Conservation (phyloP, 2,329 filamentous ascomycete species). For the Fonsecaea pedrosoi region DNA sequence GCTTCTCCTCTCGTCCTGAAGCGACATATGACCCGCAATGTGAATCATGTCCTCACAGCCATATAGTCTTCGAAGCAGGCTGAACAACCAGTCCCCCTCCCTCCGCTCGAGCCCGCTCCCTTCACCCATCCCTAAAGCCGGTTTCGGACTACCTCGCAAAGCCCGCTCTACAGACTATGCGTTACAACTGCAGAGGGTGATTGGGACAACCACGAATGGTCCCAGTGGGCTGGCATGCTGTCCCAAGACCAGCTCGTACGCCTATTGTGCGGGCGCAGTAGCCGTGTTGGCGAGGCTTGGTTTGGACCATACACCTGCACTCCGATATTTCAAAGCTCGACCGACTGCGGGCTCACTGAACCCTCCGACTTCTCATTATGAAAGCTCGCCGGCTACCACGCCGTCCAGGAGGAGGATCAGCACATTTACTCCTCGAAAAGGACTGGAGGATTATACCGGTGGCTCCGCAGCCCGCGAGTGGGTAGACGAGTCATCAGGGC, state of each 20-base stretch:
- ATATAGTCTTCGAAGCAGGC: constrained; percentile 39
- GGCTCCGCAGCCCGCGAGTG: constrained; percentile 58
- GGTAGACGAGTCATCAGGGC: constrained; percentile 66
- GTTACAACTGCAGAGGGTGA: constrained; percentile 54
- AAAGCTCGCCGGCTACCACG: constrained; percentile 63
- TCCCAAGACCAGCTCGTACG: constrained; percentile 72
- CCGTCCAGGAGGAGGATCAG: constrained; percentile 64
- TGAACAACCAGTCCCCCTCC: constrained; percentile 33
- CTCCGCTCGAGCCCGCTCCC: constrained; percentile 32
- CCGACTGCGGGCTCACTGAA: constrained; percentile 74
- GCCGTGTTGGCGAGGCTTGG: constrained; percentile 87
- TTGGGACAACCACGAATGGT: constrained; percentile 86
- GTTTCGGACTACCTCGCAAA: constrained; percentile 26
- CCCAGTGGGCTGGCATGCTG: constrained; percentile 87
- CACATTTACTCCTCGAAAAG: constrained; percentile 58
- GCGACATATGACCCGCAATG: constrained; percentile 15
- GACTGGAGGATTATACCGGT: constrained; percentile 51
- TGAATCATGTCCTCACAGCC: constrained; percentile 37
- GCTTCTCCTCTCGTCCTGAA: not conserved
- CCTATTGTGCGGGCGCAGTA: constrained; percentile 89
- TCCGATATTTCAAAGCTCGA: constrained; percentile 89
- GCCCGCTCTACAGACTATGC: constrained; percentile 27
- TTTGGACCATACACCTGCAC: constrained; percentile 66
- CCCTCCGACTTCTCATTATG: constrained; percentile 60
- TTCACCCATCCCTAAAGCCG: constrained; percentile 30